Conservation (phyloP, 352 stramenopile species). For the Phytophthora rubi region DNA sequence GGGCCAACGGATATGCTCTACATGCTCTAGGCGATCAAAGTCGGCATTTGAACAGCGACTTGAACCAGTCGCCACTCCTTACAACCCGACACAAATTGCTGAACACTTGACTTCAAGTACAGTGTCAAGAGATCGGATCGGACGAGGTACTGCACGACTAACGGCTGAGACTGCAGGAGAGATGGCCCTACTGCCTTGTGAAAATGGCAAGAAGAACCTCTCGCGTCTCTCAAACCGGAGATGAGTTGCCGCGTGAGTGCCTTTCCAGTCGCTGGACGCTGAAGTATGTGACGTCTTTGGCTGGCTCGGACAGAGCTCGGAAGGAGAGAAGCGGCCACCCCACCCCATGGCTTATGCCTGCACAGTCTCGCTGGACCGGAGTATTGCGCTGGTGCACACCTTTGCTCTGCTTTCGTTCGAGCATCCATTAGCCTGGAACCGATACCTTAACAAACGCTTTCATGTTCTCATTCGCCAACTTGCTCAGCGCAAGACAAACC, state of each 20-base stretch:
- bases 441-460: not conserved
- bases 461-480: slow-evolving; percentile 1
- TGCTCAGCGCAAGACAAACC: slow-evolving; percentile 4
- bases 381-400: not conserved
- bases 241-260: not conserved
- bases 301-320: not conserved
- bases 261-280: not conserved
- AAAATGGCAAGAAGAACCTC: not conserved
- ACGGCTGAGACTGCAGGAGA: not conserved
- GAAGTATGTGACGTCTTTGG: not conserved
- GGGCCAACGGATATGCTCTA: not conserved
- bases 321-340: not conserved
- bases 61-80: not conserved
- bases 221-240: not conserved
- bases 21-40: not conserved
- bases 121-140: not conserved
- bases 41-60: not conserved
- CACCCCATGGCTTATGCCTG: not conserved
- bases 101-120: not conserved
- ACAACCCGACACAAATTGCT: not conserved
- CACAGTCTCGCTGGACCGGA: not conserved
- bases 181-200: not conserved
- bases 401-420: not conserved
- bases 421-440: not conserved
- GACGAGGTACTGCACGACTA: not conserved